Base-by-base conservation (phyloP, 306 rosid species). In the Delonix regia region DNA sequence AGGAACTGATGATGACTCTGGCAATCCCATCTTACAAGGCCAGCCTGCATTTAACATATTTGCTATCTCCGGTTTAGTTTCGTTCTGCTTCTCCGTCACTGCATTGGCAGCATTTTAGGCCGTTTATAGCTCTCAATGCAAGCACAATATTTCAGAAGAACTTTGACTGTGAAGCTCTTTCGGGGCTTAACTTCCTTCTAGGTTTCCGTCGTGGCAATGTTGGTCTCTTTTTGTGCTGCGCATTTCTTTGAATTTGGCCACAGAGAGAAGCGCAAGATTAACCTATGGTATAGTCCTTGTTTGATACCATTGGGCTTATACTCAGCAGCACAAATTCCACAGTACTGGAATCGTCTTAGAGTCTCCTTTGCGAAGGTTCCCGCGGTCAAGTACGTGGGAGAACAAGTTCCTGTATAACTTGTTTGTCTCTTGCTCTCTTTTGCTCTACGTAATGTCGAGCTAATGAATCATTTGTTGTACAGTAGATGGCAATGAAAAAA, bases 221-320 rank as follows among this genome's bases (percentile, higher is more conserved):
- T 83, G 62, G n/a, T 75, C 24, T 65, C 87, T 0, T 87, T 83
- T 18, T 74, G 87, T 8, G 81, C 87, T 0, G 91, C 85, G 0
- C 87, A 87, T 63, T 80, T 67, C 68, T 80, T 77, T 45, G 74
- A 53, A 3, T 28, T 53, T 19, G 24, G 2, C 22, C 10, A 7
- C 5, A 45, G 18, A 45, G 2, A 2, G 5, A 53, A 52, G 11
- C 1, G 1, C 21, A 9, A 53, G 60, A 9, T 19, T 0, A 53
- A 1, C 28, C 28, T 28, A 0, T 19, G 27, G 60, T 51, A 51
- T 51, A 7, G 57, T 71, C 41, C 77, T 4, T 65, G 82, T 1
- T 80, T 80, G 28, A 15, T 80, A 28, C 87, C 86, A 0, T 44
- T 65, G 7, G n/a, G 76, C 1, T 76, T 87, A 19, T 85, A 83